Evolutionary conservation across 2,329 filamentous ascomycete species (phyloP).

Genomic region (Fusarium coffeatum): DNA sequence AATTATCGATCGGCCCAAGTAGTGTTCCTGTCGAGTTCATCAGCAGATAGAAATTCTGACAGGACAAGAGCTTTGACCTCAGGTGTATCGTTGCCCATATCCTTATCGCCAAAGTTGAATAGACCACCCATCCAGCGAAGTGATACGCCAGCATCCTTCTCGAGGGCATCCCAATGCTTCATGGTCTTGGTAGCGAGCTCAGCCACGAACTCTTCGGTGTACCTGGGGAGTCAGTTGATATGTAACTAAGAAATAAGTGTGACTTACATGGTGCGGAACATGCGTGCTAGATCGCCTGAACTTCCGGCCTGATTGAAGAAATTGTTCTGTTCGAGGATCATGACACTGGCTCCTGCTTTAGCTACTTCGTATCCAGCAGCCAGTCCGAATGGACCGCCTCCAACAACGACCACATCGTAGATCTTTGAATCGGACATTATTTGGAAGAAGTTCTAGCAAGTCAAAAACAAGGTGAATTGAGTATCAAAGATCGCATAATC

Average conservation of each 20-base stretch:
- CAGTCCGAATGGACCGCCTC: constrained; percentile 26
- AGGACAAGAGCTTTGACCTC: background rate
- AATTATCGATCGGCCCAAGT: background rate
- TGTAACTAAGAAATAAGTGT: rapidly evolving
- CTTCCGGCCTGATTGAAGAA: constrained; percentile 31
- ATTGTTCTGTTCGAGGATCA: constrained; percentile 30
- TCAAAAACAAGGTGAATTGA: background rate
- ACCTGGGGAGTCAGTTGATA: background rate
- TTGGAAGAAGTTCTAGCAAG: no score
- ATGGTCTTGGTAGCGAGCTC: constrained; percentile 21
- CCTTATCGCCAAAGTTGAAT: constrained; percentile 34
- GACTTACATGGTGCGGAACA: constrained; percentile 29
- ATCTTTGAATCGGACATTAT: background rate
- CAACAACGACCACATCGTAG: constrained; percentile 23
- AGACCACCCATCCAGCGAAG: constrained; percentile 30
- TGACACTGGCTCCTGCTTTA: constrained; percentile 18
- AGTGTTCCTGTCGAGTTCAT: background rate
- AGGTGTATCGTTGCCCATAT: constrained; percentile 10
- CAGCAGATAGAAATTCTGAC: rapidly evolving
- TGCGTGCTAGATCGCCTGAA: constrained; percentile 25
- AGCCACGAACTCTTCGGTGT: constrained; percentile 34
- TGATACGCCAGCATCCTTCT: constrained; percentile 27
- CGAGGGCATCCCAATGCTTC: constrained; percentile 25
- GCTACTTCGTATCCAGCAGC: constrained; percentile 34
- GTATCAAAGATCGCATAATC: background rate